Evolutionary conservation across 2,329 filamentous ascomycete genomes (phyloP).

Genomic region (Aphanoascus verrucosus): DNA sequence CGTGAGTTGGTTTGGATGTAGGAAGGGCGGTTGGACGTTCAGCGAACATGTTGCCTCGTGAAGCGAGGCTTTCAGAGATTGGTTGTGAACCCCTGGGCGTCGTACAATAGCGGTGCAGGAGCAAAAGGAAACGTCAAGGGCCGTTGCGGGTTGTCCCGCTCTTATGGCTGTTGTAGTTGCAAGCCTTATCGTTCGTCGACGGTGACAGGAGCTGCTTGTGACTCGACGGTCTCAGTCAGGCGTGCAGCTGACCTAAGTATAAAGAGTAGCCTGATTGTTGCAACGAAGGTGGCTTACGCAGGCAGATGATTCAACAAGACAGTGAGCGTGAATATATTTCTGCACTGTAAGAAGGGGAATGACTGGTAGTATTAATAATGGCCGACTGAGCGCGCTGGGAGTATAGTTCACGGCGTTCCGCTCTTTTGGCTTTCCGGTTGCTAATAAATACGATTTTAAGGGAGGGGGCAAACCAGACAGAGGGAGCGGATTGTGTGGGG

Average conservation of each 20-base stretch:
- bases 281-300: neutral
- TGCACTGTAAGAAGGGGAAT: neutral
- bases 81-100: neutral
- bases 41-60: slow-evolving; percentile 5
- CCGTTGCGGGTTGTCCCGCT: neutral
- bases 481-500: neutral
- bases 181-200: neutral
- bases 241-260: neutral
- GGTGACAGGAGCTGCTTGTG: neutral
- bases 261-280: neutral
- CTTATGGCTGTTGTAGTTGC: neutral
- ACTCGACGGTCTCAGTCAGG: neutral
- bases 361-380: neutral
- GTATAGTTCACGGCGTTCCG: no score
- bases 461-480: neutral
- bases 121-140: neutral
- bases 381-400: neutral
- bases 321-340: neutral
- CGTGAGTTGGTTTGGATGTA: slow-evolving; percentile 21
- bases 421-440: neutral
- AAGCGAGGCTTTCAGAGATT: neutral
- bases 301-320: neutral
- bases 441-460: neutral
- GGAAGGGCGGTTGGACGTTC: slow-evolving; percentile 7
- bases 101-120: neutral